A percentile compares a stretch with the other conserved stretches of the same genome.
phyloP scores from a whole-genome alignment of 176 grass and related monocot species.

The Phoenix roebelenii region DNA sequence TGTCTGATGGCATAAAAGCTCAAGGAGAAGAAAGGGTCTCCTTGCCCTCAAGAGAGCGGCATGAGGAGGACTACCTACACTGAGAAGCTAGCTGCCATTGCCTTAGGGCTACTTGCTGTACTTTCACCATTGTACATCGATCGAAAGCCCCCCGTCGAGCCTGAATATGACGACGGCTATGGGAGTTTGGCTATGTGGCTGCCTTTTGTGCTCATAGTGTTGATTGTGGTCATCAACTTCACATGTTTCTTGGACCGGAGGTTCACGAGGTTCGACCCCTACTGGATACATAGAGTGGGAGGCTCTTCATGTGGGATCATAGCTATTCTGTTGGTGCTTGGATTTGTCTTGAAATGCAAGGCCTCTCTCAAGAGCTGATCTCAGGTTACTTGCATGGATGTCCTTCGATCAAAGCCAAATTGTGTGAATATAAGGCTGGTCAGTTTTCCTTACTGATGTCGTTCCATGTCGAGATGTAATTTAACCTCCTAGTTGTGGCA shows the following conservation, averaged over 20 bases:
- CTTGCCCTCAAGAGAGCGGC: slow-evolving; percentile 4
- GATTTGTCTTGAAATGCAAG: slow-evolving; percentile 94
- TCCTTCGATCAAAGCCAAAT: neutral
- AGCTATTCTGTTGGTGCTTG: slow-evolving; percentile 64
- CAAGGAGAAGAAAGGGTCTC: slow-evolving; percentile 9
- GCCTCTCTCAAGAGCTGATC: slow-evolving; percentile 35
- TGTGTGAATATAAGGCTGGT: neutral
- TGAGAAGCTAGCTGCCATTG: slow-evolving; percentile 51
- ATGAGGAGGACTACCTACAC: slow-evolving; percentile 62
- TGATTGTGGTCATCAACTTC: slow-evolving; percentile 70
- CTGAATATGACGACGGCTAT: slow-evolving; percentile 26
- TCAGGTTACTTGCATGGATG: neutral
- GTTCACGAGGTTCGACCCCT: slow-evolving; percentile 75
- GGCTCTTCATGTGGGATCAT: slow-evolving; percentile 84
- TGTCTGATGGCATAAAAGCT: slow-evolving; percentile 23
- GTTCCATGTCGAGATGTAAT: too few species aligned
- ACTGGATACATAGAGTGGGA: slow-evolving; percentile 87
- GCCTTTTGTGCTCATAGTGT: slow-evolving; percentile 46
- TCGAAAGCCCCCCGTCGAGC: slow-evolving; percentile 26
- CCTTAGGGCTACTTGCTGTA: slow-evolving; percentile 56
- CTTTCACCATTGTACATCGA: slow-evolving; percentile 89
- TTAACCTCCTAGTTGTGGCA: too few species aligned
- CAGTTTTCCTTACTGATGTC: too few species aligned
- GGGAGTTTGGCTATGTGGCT: slow-evolving; percentile 47
- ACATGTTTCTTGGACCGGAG: slow-evolving; percentile 67